phyloP scores from a whole-genome alignment of 2,329 filamentous ascomycete species.

The Penicillium rolfsii region DNA sequence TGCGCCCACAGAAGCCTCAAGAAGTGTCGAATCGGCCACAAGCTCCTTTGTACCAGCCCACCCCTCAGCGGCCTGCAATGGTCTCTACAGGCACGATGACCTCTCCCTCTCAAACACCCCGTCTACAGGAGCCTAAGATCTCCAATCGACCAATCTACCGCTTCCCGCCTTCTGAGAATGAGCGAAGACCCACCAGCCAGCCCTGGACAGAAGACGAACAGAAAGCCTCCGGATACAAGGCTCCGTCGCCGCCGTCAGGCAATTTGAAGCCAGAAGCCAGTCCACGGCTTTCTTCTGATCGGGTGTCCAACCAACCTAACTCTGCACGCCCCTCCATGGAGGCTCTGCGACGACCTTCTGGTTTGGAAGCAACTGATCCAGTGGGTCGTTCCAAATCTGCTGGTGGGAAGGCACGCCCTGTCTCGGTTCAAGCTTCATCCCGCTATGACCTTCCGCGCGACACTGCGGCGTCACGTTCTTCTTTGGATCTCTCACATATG shows the following conservation, averaged over 20 bases:
- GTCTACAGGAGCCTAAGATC: conserved; percentile 33
- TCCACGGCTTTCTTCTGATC: conserved; percentile 54
- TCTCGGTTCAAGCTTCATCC: conserved; percentile 80
- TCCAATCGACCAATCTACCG: conserved; percentile 55
- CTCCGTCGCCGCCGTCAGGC: conserved; percentile 40
- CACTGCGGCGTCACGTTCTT: conserved; percentile 62
- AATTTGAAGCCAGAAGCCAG: conserved; percentile 51
- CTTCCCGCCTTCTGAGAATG: conserved; percentile 51
- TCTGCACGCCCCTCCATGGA: conserved; percentile 72
- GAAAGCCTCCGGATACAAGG: conserved; percentile 21
- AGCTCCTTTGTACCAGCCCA: conserved; percentile 43
- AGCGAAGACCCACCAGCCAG: conserved; percentile 54
- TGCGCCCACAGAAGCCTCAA: conserved; percentile 29
- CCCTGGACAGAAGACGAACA: conserved; percentile 44
- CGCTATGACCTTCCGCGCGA: conserved; percentile 83
- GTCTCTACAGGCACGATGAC: conserved; percentile 84
- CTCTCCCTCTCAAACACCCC: conserved; percentile 52
- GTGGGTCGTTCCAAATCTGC: conserved; percentile 65
- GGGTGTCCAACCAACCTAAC: conserved; percentile 57
- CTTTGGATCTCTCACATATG: conserved; percentile 38
- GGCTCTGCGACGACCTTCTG: conserved; percentile 63
- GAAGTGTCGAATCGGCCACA: conserved; percentile 34
- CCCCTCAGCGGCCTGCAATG: conserved; percentile 57
- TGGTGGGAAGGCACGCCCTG: conserved; percentile 70
- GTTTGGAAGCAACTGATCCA: conserved; percentile 63